Base-by-base conservation (phyloP, 768 basidiomycete species). In the Candolleomyces eurysporus region DNA sequence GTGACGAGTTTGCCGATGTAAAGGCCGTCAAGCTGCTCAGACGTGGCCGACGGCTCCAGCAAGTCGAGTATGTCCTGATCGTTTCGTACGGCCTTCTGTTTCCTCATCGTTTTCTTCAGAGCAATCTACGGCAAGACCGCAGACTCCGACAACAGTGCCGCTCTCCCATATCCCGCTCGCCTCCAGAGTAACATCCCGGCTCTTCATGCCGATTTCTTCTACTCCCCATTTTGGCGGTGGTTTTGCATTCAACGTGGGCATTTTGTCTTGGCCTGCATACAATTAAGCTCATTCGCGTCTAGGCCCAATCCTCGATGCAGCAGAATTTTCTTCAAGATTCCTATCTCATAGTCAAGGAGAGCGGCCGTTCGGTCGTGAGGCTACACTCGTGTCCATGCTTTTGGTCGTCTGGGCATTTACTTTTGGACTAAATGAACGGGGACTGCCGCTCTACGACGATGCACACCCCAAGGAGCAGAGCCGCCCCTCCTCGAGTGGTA, bases 1-100 rank as follows among this genome's bases (percentile, higher is more conserved):
- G 94, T 22, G 94, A 96, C 71, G 94, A 95, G 70, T 95, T 92
- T 68, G 92, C 92, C 21, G 89, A 94, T 66, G 87, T 94, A 49
- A 95, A 95, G 70, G 90, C 92, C 2, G 92, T 92, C 62, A 96
- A 95, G 74, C 76, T 94, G 32, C 82, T 95, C 19, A 76, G 90
- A 63, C 87, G 89, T 55, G 91, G 91, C 22, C 82, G 90, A 49
- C 85, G 90, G 36, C 79, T 92, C 13, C 92, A 92, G 67, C 89
- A 92, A 77, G 92, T 90, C 71, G 90, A 93, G 91, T 91, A 66
- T 61, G 91, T 81, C 39, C 53, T 36, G 2, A 36, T 36, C 11
- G 36, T 36, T 36, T 55, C 57, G 32, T 58, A 36, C 43, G 36
- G 8, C 21, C 42, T 17, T 30, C 14, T 22, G 8, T 40, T 40